Base-by-base conservation (phyloP, 139 green algal genomes). In the Tetradesmus lagerheimii region DNA sequence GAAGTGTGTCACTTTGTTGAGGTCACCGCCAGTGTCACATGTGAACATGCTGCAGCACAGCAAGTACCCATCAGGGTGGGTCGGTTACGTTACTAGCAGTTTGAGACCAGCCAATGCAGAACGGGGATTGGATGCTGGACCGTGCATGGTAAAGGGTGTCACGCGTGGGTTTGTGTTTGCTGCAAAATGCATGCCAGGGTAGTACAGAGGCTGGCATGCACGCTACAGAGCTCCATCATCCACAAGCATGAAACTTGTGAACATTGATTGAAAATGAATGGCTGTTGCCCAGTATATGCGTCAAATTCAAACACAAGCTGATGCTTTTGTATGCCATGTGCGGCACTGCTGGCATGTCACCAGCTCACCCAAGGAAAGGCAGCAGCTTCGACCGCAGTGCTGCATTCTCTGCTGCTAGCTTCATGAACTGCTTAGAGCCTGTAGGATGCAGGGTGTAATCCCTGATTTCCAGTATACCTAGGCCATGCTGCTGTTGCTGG, bases 1-100 rank as follows among this genome's bases (percentile, higher is more conserved):
- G 35, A 95, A 85, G 79, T 95, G 93, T 2, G 92, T 93, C n/a
- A 95, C 79, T 43, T 89, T 92, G 85, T 95, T 92, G 12, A 96
- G 87, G 27, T 87, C 88, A 34, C 85, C 88, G 16, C 94, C 94
- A 35, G 93, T 78, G 75, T 96, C 94, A 34, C 77, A 90, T 3
- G 91, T 95, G 87, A 94, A 96, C 82, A 95, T 92, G 15, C 93
- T 95, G 89, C 80, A 84, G 38, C n/a, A 75, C 5, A 50, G 41
- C n/a, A n/a, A n/a, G n/a, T n/a, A n/a, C n/a, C n/a, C n/a, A n/a
- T n/a, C 8, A 2, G 34, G 18, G 6, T 67, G 9, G 4, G 47
- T 62, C 31, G 20, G 47, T 20, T 4, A 50, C 8, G 43, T 4
- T 50, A 8, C 43, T 14, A 50, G 43, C 43, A 50, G 8, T 50